These are phyloP conservation scores for Penicillium sp. DNA, from an alignment of 2,329 filamentous ascomycete genomes.

Conservation along the genomic window DNA sequence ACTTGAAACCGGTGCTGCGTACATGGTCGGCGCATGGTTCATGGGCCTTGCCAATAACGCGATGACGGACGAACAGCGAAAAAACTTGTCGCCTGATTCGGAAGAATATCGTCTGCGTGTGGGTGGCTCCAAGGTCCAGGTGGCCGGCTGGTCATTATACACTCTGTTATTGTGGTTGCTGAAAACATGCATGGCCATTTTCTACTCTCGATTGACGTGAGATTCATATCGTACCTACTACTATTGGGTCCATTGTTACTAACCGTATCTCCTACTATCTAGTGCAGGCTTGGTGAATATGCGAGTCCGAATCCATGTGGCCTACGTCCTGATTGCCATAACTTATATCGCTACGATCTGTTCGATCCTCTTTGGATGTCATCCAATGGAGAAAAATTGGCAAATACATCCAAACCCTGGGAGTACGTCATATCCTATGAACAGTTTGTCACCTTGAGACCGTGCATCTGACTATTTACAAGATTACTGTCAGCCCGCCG, in stretches of 20 bases:
- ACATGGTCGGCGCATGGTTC: constrained; percentile 43
- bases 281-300: constrained; percentile 38
- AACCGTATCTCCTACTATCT: constrained; percentile 3
- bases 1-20: constrained; percentile 43
- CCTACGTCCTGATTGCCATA: constrained; percentile 42
- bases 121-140: constrained; percentile 46
- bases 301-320: constrained; percentile 42
- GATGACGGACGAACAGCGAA: constrained; percentile 47
- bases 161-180: constrained; percentile 46
- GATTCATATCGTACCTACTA: neutral
- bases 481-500: constrained; percentile 44
- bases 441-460: neutral
- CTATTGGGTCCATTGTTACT: neutral
- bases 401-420: constrained; percentile 53
- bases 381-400: constrained; percentile 49
- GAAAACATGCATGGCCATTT: constrained; percentile 49
- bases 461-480: neutral
- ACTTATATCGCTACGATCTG: constrained; percentile 46
- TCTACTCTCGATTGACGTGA: constrained; percentile 49
- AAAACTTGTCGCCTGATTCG: constrained; percentile 36
- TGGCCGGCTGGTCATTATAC: constrained; percentile 49
- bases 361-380: constrained; percentile 47
- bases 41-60: constrained; percentile 50
- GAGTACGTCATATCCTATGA: constrained; percentile 31
- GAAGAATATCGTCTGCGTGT: constrained; percentile 45